These are phyloP conservation scores for Exophiala xenobiotica DNA, from an alignment of 2,329 filamentous ascomycete species.

Conservation along the genomic window DNA sequence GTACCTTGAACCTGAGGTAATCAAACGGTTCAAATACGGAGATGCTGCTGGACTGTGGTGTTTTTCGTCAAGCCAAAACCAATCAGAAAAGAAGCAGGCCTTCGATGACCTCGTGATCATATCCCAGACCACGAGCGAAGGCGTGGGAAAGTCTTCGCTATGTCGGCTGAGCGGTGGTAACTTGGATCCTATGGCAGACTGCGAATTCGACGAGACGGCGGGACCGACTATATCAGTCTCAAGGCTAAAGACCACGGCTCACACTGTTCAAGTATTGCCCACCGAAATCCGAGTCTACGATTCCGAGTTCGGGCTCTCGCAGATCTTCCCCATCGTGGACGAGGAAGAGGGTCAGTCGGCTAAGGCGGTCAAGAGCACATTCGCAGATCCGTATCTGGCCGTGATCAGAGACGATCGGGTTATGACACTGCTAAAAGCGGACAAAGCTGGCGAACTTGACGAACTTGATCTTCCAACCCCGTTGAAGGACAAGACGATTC, in stretches of 20 bases:
- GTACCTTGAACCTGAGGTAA: slow-evolving; percentile 70
- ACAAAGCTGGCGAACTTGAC: slow-evolving; percentile 79
- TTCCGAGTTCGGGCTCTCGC: slow-evolving; percentile 79
- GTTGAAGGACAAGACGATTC: slow-evolving; percentile 67
- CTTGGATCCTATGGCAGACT: slow-evolving; percentile 73
- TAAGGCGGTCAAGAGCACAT: slow-evolving; percentile 74
- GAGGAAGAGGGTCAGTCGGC: slow-evolving; percentile 79
- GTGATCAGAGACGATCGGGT: slow-evolving; percentile 82
- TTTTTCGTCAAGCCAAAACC: slow-evolving; percentile 63
- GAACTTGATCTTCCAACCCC: slow-evolving; percentile 68
- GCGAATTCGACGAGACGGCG: slow-evolving; percentile 88
- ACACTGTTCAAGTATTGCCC: slow-evolving; percentile 83
- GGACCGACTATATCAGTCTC: slow-evolving; percentile 84
- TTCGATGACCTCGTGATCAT: slow-evolving; percentile 82
- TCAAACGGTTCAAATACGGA: slow-evolving; percentile 69
- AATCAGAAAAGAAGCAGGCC: slow-evolving; percentile 55
- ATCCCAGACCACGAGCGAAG: slow-evolving; percentile 64
- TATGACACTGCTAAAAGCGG: slow-evolving; percentile 74
- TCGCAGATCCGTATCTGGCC: slow-evolving; percentile 81
- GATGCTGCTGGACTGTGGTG: slow-evolving; percentile 80
- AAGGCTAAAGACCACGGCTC: slow-evolving; percentile 73
- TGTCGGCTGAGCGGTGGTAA: slow-evolving; percentile 72
- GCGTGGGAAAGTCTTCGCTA: slow-evolving; percentile 74
- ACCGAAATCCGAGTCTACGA: slow-evolving; percentile 90
- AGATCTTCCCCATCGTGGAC: slow-evolving; percentile 90